Evolutionary conservation across 768 basidiomycete genomes (phyloP).

Genomic region (Leccinum fibrillosum): DNA sequence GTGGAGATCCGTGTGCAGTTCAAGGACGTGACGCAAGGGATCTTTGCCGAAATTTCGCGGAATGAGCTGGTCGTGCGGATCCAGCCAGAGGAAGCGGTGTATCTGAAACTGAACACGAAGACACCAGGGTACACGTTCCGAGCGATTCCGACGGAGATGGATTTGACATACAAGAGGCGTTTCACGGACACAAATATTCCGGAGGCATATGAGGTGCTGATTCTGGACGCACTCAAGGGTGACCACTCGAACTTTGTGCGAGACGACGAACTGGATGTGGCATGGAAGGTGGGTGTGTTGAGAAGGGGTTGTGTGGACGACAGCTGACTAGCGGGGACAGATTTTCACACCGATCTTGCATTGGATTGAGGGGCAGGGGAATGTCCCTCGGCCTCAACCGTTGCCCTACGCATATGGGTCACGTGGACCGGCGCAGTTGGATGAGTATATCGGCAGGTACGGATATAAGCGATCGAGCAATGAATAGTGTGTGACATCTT

Average conservation of each 20-base stretch:
- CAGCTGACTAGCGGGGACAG: slow-evolving; percentile 37
- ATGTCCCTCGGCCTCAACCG: slow-evolving; percentile 42
- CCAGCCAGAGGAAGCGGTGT: slow-evolving; percentile 94
- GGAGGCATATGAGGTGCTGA: slow-evolving; percentile 94
- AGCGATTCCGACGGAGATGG: slow-evolving; percentile 95
- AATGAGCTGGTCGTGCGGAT: slow-evolving; percentile 98
- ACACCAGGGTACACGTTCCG: slow-evolving; percentile 87
- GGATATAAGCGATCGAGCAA: slow-evolving; percentile 69
- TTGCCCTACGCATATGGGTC: slow-evolving; percentile 88
- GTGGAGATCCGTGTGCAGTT: slow-evolving; percentile 98
- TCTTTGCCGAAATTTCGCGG: slow-evolving; percentile 93
- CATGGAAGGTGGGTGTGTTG: slow-evolving; percentile 79
- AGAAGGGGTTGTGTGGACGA: not conserved
- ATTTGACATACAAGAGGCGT: slow-evolving; percentile 94
- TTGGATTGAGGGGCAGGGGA: slow-evolving; percentile 86
- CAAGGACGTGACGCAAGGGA: slow-evolving; percentile 95
- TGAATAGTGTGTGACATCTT: slow-evolving; percentile 50
- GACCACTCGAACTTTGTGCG: slow-evolving; percentile 99
- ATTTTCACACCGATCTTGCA: slow-evolving; percentile 94
- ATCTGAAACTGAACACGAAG: slow-evolving; percentile 96
- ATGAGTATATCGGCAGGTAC: slow-evolving; percentile 67
- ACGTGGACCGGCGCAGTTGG: slow-evolving; percentile 86
- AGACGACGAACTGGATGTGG: slow-evolving; percentile 94
- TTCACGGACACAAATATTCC: slow-evolving; percentile 91
- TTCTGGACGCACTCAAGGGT: slow-evolving; percentile 94